phyloP scores from a whole-genome alignment of 495 filamentous ascomycete species.

The Trichocladium uniseriatum region DNA sequence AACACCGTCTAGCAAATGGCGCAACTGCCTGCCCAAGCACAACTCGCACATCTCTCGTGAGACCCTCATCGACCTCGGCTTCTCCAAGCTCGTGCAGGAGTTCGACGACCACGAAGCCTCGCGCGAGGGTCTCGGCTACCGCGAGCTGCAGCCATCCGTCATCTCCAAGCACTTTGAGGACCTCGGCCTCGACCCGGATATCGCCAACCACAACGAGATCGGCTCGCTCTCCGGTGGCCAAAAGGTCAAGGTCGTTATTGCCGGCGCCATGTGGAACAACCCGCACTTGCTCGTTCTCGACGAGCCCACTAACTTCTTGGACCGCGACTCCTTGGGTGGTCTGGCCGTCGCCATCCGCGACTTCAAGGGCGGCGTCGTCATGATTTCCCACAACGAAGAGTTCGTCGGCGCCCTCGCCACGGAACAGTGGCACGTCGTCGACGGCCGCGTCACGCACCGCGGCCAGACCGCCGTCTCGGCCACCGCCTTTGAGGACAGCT shows the following conservation, averaged over 20 bases:
- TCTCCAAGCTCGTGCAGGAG: slow-evolving; percentile 88
- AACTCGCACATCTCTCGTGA: slow-evolving; percentile 91
- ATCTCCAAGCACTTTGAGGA: slow-evolving; percentile 99
- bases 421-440: slow-evolving; percentile 89
- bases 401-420: slow-evolving; percentile 91
- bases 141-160: slow-evolving; percentile 79
- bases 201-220: slow-evolving; percentile 97
- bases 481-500: slow-evolving; percentile 76
- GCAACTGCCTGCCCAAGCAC: slow-evolving; percentile 75
- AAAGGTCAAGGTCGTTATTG: slow-evolving; percentile 98
- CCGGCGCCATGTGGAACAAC: slow-evolving; percentile 99
- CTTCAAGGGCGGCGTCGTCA: slow-evolving; percentile 94
- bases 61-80: slow-evolving; percentile 75
- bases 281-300: slow-evolving; percentile 94
- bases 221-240: slow-evolving; percentile 96
- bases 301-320: slow-evolving; percentile 98
- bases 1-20: slow-evolving; percentile 61
- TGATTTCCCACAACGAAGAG: slow-evolving; percentile 99
- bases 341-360: slow-evolving; percentile 93
- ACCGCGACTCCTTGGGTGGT: slow-evolving; percentile 92
- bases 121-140: slow-evolving; percentile 92
- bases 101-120: slow-evolving; percentile 98
- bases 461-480: slow-evolving; percentile 60
- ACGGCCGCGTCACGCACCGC: slow-evolving; percentile 77
- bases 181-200: slow-evolving; percentile 89